Conservation (phyloP, 306 rosid genomes). For the Malus sieversii region DNA sequence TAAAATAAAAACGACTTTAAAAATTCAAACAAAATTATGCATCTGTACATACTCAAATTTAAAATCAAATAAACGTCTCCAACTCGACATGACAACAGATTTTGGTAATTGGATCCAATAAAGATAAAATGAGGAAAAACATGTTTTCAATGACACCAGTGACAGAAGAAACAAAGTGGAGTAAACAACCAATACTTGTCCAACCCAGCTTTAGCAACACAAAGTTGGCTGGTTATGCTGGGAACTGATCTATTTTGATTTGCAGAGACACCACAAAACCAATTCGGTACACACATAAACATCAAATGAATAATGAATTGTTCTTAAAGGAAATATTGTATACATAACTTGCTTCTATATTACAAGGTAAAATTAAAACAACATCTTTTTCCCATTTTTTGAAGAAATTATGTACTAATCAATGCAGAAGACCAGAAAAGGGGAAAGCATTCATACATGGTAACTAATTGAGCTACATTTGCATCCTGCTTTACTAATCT, state of each 20-base stretch:
- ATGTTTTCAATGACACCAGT: not conserved
- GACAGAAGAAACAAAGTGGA: not conserved
- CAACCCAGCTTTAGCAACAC: not conserved
- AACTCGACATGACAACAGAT: not conserved
- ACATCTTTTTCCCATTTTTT: not conserved
- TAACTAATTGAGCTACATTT: conserved; percentile 85
- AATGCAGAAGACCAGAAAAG: conserved; percentile 22
- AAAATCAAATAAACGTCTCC: not conserved
- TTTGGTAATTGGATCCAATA: not conserved
- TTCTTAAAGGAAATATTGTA: not conserved
- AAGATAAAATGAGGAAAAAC: not conserved
- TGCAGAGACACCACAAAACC: not conserved
- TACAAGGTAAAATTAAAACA: not conserved
- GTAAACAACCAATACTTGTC: not conserved
- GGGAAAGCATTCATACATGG: conserved; percentile 55
- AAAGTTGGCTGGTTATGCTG: not conserved
- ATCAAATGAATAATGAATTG: not conserved
- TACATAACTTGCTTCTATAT: not conserved
- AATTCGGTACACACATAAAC: not conserved
- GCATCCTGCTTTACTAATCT: conserved; percentile 93
- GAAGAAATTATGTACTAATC: conserved; percentile 9
- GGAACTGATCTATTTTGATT: not conserved
- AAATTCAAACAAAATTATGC: not conserved
- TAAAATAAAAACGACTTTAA: not conserved
- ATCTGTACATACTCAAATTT: not conserved